Percentiles rank a stretch among this genome's conserved stretches.
These are phyloP conservation scores for Astrothelium macrocarpum DNA, from an alignment of 495 filamentous ascomycete genomes.

Conservation along the genomic window DNA sequence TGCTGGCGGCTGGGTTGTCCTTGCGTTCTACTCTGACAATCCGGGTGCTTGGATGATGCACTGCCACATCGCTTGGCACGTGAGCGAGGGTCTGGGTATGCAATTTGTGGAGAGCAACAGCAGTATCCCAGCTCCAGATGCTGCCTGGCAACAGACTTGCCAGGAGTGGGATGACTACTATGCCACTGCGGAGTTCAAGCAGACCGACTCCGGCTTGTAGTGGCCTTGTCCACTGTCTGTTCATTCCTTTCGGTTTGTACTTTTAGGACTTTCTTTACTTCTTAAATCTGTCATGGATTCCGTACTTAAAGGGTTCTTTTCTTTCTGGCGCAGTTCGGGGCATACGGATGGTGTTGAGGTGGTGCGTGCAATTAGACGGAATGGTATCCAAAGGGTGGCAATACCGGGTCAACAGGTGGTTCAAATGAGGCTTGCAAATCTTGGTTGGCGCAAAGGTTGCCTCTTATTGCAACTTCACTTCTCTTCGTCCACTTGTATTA, in stretches of 20 bases:
- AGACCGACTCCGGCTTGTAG: neutral
- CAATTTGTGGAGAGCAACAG: constrained; percentile 31
- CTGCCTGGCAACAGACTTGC: neutral
- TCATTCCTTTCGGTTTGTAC: neutral
- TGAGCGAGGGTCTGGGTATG: constrained; percentile 24
- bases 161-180: constrained; percentile 2
- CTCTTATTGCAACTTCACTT: neutral
- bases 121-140: constrained; percentile 2
- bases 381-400: neutral
- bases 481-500: neutral
- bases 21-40: constrained; percentile 31
- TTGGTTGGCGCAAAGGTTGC: neutral
- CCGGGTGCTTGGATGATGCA: constrained; percentile 30
- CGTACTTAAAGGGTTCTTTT: neutral
- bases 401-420: neutral
- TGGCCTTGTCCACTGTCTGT: neutral
- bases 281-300: neutral
- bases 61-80: constrained; percentile 32
- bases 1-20: constrained; percentile 22
- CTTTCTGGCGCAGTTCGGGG: neutral
- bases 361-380: neutral
- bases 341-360: neutral
- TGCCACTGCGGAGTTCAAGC: constrained; percentile 1
- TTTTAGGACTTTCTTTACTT: neutral
- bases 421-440: neutral